Evolutionary conservation across 2,329 filamentous ascomycete species (phyloP), one percentile per base, ranked within the genome.

Genomic region (Exophiala alcalophila): DNA sequence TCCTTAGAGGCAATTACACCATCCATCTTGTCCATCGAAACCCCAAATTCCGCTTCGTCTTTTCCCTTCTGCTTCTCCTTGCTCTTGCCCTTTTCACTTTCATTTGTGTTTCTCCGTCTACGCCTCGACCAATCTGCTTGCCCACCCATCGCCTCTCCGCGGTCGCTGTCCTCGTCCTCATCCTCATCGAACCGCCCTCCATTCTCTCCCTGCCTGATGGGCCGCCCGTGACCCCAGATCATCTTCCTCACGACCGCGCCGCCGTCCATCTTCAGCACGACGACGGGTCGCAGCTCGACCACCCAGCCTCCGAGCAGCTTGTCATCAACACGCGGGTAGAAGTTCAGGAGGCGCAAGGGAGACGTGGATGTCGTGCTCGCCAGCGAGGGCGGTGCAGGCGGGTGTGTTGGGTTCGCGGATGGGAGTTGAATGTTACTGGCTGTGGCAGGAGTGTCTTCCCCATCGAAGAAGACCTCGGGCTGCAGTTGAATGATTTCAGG

Each of bases 231-330:
- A 2, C 33, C 36, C 49, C 52, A 55, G 23, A 27, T 30, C 47
- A 55, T 47, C 40, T 51, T 48, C 9, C 42, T 40, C 18, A 46
- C 47, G 2, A 55, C 44, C 7, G 47, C 52, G 21, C 52, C 52
- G 21, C 29, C 24, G 7, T 50, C 39, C 27, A 53, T 30, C 20
- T 53, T 44, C 25, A 55, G 25, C 28, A 53, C 50, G 15, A 55
- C 32, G 15, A 55, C 32, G 11, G 52, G 52, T 15, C 33, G 29
- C 16, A 55, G 26, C 26, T 50, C 46, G 16, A 45, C 47, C 19
- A 49, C 28, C 19, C 33, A 28, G 15, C 37, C 42, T 10, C 38
- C 47, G 9, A 49, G 36, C 12, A 39, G 33, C 21, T 18, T 24
- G 31, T 49, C 39, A 7, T 39, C 26, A 8, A 32, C 37, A 4